These are phyloP conservation scores for Hortiboletus flavorubellus DNA, from an alignment of 768 basidiomycete species.

Conservation along the genomic window DNA sequence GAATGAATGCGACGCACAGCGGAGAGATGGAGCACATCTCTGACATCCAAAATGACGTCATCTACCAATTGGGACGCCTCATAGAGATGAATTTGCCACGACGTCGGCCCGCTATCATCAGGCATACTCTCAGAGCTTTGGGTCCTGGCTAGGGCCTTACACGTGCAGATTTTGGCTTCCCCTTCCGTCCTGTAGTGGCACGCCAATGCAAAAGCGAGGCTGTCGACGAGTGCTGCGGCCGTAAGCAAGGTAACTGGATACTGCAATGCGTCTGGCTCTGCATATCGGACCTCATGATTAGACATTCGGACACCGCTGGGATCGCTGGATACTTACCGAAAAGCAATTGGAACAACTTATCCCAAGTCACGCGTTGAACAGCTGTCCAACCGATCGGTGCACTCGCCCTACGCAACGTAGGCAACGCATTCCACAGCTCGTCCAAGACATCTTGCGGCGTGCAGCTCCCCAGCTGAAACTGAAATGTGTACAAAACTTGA, in stretches of 20 bases:
- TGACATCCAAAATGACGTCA: conserved; percentile 23
- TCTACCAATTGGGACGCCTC: conserved; percentile 11
- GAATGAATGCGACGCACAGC: conserved; percentile 11
- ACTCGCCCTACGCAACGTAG: conserved; percentile 45
- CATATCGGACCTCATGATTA: not conserved
- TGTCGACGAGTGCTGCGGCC: conserved; percentile 47
- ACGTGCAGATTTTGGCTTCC: conserved; percentile 10
- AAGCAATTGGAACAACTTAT: conserved; percentile 41
- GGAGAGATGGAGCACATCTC: conserved; percentile 23
- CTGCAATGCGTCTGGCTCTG: conserved; percentile 53
- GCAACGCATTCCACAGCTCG: conserved; percentile 56
- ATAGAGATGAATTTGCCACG: conserved; percentile 9
- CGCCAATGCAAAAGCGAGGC: conserved; percentile 38
- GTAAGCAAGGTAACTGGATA: conserved; percentile 56
- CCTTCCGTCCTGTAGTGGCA: conserved; percentile 35
- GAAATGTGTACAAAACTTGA: conserved; percentile 47
- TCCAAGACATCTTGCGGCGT: conserved; percentile 50
- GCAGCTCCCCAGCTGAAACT: conserved; percentile 50
- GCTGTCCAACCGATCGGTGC: conserved; percentile 41
- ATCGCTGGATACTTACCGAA: conserved; percentile 29
- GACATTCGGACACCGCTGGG: not conserved
- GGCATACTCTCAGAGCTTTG: not conserved
- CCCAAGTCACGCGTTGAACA: conserved; percentile 49
- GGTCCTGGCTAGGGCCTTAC: not conserved
- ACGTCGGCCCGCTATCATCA: not conserved